Percentiles rank a stretch among this genome's conserved stretches.
phyloP scores from a whole-genome alignment of 176 grass and related monocot species.

The Musa troglodytarum region DNA sequence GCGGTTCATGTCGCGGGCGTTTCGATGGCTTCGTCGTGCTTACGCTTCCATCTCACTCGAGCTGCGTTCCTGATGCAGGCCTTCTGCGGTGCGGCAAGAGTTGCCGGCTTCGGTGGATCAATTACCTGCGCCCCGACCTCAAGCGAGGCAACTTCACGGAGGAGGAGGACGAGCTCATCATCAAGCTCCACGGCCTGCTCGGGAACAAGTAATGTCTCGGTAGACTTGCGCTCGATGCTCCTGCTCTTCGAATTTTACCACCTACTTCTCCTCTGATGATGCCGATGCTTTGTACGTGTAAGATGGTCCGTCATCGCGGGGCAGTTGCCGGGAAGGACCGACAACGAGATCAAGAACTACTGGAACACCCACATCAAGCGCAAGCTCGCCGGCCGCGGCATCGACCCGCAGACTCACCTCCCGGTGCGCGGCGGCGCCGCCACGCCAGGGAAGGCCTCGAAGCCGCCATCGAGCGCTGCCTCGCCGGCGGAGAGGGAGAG shows the following conservation, averaged over 20 bases:
- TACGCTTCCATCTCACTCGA: too few relatives aligned
- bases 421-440: background rate
- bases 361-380: constrained; percentile 3
- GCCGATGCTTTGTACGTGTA: background rate
- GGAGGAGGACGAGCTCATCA: background rate
- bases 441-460: too few relatives aligned
- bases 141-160: background rate
- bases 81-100: background rate
- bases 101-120: background rate
- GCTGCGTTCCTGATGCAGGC: background rate
- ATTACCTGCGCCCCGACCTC: background rate
- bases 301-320: background rate
- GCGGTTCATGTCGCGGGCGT: too few relatives aligned
- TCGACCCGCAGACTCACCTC: background rate
- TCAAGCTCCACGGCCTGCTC: background rate
- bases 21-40: too few relatives aligned
- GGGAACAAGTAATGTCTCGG: background rate
- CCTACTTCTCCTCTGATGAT: too few relatives aligned
- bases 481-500: background rate
- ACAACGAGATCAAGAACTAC: background rate
- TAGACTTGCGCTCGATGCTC: too few relatives aligned
- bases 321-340: background rate
- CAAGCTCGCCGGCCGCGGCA: background rate
- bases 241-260: too few relatives aligned
- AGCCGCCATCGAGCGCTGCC: background rate